phyloP scores from a whole-genome alignment of 1,139 yeast species.

The Candida mesenterica region DNA sequence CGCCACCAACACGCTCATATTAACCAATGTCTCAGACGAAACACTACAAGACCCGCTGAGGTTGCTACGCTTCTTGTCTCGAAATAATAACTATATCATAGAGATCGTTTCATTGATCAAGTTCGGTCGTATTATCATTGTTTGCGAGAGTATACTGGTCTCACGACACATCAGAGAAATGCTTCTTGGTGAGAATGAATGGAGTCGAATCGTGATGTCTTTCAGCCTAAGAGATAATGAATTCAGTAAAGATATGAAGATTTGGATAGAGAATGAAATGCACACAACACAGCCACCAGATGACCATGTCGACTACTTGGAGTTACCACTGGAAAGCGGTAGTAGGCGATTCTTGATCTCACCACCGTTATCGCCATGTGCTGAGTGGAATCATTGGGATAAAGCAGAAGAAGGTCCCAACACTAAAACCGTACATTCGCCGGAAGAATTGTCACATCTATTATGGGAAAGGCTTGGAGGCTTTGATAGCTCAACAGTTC shows the following conservation, averaged over 20 bases:
- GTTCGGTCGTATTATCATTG: conserved; percentile 35
- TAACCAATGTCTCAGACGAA: conserved; percentile 29
- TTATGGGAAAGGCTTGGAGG: conserved; percentile 50
- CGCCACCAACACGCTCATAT: conserved; percentile 42
- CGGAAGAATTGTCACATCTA: conserved; percentile 41
- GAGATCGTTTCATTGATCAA: conserved; percentile 38
- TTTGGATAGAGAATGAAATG: conserved; percentile 5
- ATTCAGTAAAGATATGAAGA: conserved; percentile 13
- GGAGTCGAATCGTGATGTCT: conserved; percentile 21
- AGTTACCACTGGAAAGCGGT: conserved; percentile 42
- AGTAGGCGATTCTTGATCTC: conserved; percentile 43
- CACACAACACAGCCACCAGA: conserved; percentile 1
- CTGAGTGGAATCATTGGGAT: conserved; percentile 49
- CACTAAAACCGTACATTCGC: conserved; percentile 34
- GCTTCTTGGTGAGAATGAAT: conserved; percentile 18
- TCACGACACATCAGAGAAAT: conserved; percentile 22
- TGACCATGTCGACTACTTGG: conserved; percentile 31
- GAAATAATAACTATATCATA: conserved; percentile 22
- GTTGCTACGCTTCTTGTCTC: conserved; percentile 25
- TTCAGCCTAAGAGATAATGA: conserved; percentile 39
- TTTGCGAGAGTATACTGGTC: conserved; percentile 27
- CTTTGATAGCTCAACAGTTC: conserved; percentile 33
- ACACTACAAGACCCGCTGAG: conserved; percentile 27
- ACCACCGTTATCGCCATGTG: conserved; percentile 49
- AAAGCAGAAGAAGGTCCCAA: conserved; percentile 46